Evolutionary conservation across 805 yeast species (phyloP), one percentile per base, ranked within the genome.

Genomic region (Yueomyces sp.): DNA sequence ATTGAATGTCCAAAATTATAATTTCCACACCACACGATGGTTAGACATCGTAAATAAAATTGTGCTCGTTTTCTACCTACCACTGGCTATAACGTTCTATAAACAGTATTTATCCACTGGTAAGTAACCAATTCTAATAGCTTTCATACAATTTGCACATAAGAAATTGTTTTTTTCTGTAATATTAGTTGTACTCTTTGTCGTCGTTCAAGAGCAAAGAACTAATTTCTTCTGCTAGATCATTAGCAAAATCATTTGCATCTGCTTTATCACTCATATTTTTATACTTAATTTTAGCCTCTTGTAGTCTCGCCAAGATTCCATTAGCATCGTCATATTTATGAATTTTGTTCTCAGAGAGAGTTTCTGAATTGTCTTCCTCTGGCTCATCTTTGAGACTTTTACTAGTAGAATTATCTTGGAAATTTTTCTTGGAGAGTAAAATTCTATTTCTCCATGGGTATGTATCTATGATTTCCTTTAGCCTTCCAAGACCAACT

Each of bases 381-480:
- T 34, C n/a, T 12, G 32, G 11, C 37, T 30, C 28, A 4, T 42
- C 38, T 41, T 40, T 38, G 12, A n/a, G 26, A 32, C 29, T 36
- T 19, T 19, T 19, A 19, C 19, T 19, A 19, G 19, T 19, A 19
- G 19, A 19, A 19, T 19, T 19, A 19, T n/a, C 2, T 9, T 34
- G 9, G 26, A 28, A 11, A 31, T 31, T 31, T 31, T 8, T 31
- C 11, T 31, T 31, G 7, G 28, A 19, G 12, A 26, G 32, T 31
- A 40, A 45, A 50, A 6, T 30, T 9, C 33, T 30, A 40, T 55
- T 52, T 11, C 49, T 48, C 81, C 81, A 76, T 29, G 66, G 69
- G 45, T 73, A 69, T 1, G 73, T 61, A 41, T 76, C 73, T 4
- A 76, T 49, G 3, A 74, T 52, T 45, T 76, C 79, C 36, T 49